Evolutionary conservation across 2,329 filamentous ascomycete species (phyloP).

Genomic region (Plectosphaerella cucumerina): DNA sequence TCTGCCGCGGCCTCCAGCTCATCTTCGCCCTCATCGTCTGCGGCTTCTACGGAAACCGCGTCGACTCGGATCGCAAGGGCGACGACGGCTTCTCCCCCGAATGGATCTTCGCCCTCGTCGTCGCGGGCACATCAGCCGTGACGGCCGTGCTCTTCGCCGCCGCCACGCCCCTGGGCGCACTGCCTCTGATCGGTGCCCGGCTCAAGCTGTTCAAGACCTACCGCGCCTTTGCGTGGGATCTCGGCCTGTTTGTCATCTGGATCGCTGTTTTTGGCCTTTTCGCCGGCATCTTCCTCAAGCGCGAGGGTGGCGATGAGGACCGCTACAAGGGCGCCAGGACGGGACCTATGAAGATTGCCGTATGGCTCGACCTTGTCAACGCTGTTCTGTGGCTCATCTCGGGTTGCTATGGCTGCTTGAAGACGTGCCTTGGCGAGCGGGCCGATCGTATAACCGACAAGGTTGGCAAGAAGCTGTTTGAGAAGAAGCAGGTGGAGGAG

Average conservation of each 20-base stretch:
- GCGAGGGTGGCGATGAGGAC: slow-evolving; percentile 41
- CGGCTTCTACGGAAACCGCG: slow-evolving; percentile 63
- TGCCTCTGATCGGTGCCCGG: slow-evolving; percentile 26
- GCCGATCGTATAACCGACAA: slow-evolving; percentile 31
- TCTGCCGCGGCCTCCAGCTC: slow-evolving; percentile 64
- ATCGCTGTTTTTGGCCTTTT: slow-evolving; percentile 69
- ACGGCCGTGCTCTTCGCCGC: slow-evolving; percentile 42
- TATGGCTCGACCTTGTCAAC: slow-evolving; percentile 68
- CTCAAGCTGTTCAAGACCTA: slow-evolving; percentile 33
- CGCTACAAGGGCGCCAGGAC: slow-evolving; percentile 39
- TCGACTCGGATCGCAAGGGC: slow-evolving; percentile 37
- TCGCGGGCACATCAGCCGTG: slow-evolving; percentile 49
- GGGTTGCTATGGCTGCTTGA: slow-evolving; percentile 34
- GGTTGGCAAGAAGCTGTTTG: slow-evolving; percentile 32
- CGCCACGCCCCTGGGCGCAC: slow-evolving; percentile 28
- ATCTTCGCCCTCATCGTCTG: slow-evolving; percentile 64
- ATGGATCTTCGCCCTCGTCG: slow-evolving; percentile 62
- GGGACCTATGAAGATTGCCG: slow-evolving; percentile 61
- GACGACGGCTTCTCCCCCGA: slow-evolving; percentile 41
- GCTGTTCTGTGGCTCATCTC: slow-evolving; percentile 60
- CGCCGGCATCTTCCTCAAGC: slow-evolving; percentile 63
- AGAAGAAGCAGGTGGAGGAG: slow-evolving; percentile 20
- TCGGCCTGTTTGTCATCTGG: slow-evolving; percentile 47
- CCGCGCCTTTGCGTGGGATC: slow-evolving; percentile 40
- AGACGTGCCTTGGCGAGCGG: slow-evolving; percentile 36